Base-by-base conservation (phyloP, 495 filamentous ascomycete species). In the Penicillium nucicola region DNA sequence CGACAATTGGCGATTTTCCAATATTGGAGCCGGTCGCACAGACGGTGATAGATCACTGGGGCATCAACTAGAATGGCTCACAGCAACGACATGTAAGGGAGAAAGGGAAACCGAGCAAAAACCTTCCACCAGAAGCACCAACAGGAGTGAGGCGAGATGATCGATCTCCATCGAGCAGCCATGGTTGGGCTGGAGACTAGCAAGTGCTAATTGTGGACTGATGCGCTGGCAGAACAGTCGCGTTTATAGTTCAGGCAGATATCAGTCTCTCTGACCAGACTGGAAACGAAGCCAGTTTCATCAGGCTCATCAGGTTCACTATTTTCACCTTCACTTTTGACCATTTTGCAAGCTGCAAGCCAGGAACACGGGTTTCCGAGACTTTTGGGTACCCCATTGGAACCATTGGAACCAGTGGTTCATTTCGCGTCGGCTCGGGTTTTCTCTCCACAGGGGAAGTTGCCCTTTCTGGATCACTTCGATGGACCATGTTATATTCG, bases 341-440 rank as follows among this genome's bases (percentile, higher is more conserved):
- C n/a, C n/a, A n/a, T n/a, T n/a, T n/a, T n/a, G n/a, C n/a, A n/a
- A n/a, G n/a, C n/a, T n/a, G n/a, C n/a, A n/a, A n/a, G n/a, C n/a
- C n/a, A n/a, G n/a, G n/a, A n/a, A n/a, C n/a, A n/a, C n/a, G n/a
- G n/a, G n/a, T n/a, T n/a, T 2, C 10, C 25, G 5, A 33, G 22
- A 37, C 22, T 4, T 14, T 5, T 35, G 43, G 47, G 30, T 50
- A n/a, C n/a, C n/a, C n/a, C n/a, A n/a, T 25, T 20, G 56, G 35
- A 30, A 35, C 53, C 49, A 46, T 40, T 33, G 19, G 57, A 39
- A 50, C 58, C 58, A 53, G 38, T 46, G 57, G 57, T 57, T 57
- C 54, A 37, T 10, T 19, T 35, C 13, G 46, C 52, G 22, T 42
- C 50, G 41, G 35, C 28, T 48, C 43, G 1, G 15, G 19, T n/a